A percentile compares a stretch with the other conserved stretches of the same genome.
Conservation (phyloP, 2,329 filamentous ascomycete species). For the Intubia oerlemansii region DNA sequence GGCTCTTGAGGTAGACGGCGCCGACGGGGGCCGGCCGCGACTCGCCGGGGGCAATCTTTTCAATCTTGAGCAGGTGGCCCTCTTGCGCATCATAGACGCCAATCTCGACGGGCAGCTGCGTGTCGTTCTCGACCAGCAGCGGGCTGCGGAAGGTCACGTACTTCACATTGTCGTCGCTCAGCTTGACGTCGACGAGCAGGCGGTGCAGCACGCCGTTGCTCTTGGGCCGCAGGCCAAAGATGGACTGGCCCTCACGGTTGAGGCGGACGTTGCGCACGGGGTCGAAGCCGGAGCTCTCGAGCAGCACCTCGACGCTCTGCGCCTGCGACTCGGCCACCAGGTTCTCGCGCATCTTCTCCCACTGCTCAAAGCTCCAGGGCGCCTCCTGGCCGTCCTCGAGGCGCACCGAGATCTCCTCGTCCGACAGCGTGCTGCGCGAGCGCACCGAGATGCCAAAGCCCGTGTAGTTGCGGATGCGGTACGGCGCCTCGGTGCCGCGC, state of each 20-base stretch:
- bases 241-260: slow-evolving; percentile 79
- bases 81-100: slow-evolving; percentile 77
- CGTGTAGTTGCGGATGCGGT: slow-evolving; percentile 85
- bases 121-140: slow-evolving; percentile 82
- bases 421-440: slow-evolving; percentile 44
- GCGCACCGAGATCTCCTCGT: slow-evolving; percentile 53
- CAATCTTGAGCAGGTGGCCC: slow-evolving; percentile 84
- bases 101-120: slow-evolving; percentile 84
- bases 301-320: slow-evolving; percentile 51
- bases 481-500: slow-evolving; percentile 75
- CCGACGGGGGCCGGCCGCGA: slow-evolving; percentile 79
- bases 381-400: slow-evolving; percentile 76
- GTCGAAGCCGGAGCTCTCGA: slow-evolving; percentile 91
- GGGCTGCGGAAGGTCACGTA: slow-evolving; percentile 92
- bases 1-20: slow-evolving; percentile 70
- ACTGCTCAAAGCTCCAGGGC: slow-evolving; percentile 93
- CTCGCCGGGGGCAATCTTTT: slow-evolving; percentile 89
- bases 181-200: slow-evolving; percentile 72
- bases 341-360: slow-evolving; percentile 88
- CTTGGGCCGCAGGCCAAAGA: slow-evolving; percentile 78
- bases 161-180: slow-evolving; percentile 93
- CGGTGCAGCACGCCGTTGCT: slow-evolving; percentile 72
- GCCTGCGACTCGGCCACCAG: slow-evolving; percentile 67
- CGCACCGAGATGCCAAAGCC: slow-evolving; percentile 78
- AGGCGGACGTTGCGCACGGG: slow-evolving; percentile 71